Base-by-base conservation (phyloP, 164 flowering plant genomes). In the Piper longum region DNA sequence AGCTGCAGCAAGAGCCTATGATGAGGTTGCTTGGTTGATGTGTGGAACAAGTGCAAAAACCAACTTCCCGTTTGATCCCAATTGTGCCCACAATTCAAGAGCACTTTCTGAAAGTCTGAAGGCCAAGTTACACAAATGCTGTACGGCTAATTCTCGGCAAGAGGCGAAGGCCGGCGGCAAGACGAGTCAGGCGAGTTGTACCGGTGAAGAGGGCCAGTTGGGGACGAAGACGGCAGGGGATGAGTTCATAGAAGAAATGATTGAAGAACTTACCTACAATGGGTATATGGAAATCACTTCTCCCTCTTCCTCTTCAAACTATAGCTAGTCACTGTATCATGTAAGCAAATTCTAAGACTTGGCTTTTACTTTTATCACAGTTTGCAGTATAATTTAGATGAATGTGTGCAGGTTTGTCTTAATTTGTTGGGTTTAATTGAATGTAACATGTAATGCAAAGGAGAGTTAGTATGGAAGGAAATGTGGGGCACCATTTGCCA, bases 1-100 rank as follows among this genome's bases (percentile, higher is more conserved):
- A 40, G 73, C 66, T 16, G 73, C 73, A 8, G 73, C 73, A 2
- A 66, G 67, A 59, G 70, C 70, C 5, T 71, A 71, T 39, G 73
- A 71, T 39, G 73, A 71, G 40, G 73, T 70, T 1, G 70, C 73
- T 2, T 43, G 66, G 66, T 39, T 71, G 56, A 66, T 71, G 61
- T 62, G 66, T 39, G 73, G 73, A 39, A 66, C 69, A 1, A 58
- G 57, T 6, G 70, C 73, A 6, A 51, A 45, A 58, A 71, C 70
- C 62, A 71, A 71, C 44, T 71, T 71, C 62, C 66, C 73, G 12
- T 59, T 36, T 43, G 63, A 62, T 60, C 64, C 73, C 19, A 66
- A 58, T 43, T n/a, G 14, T 11, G 17, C 66, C 9, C 55, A 60
- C 52, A 52, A 26, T 8, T 63, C 64, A 0, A 44, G 63, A 55